phyloP scores from a whole-genome alignment of 73 alveolate species.

The Paramecium primaurelia region DNA sequence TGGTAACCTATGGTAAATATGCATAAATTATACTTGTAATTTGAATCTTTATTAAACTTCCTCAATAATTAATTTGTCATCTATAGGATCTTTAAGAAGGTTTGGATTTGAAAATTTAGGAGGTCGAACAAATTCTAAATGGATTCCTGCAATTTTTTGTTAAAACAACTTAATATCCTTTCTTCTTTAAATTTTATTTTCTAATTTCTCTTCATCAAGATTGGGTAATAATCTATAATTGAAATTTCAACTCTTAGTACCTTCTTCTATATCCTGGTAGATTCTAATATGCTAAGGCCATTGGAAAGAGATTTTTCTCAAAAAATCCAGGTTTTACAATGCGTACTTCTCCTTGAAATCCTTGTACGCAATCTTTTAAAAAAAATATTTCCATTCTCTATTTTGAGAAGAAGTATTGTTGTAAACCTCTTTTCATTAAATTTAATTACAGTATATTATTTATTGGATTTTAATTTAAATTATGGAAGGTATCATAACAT shows the following conservation, averaged over 20 bases:
- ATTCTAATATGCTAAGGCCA: neutral
- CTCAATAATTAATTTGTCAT: neutral
- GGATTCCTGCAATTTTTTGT: slow-evolving; percentile 7
- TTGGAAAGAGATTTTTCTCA: neutral
- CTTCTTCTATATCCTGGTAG: slow-evolving; percentile 44
- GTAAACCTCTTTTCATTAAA: slow-evolving; percentile 2
- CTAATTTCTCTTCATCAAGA: neutral
- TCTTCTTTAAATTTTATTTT: neutral
- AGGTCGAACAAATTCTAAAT: neutral
- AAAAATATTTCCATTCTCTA: slow-evolving; percentile 44
- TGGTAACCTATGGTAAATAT: neutral
- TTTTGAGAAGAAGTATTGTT: slow-evolving; percentile 6
- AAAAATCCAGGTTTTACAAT: neutral
- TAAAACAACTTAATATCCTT: neutral
- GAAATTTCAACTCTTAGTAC: neutral
- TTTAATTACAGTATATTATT: neutral
- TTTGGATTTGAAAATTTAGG: slow-evolving; percentile 46
- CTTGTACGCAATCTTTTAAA: neutral
- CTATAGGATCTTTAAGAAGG: slow-evolving; percentile 15
- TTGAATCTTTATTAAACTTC: neutral
- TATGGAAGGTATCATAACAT: neutral
- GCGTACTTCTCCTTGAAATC: slow-evolving; percentile 29
- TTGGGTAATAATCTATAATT: neutral
- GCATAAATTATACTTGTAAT: neutral
- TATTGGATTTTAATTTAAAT: neutral